A percentile compares a stretch with the other conserved stretches of the same genome.
Conservation (phyloP, 176 grass and related monocot genomes). For the Eragrostis nindensis region DNA sequence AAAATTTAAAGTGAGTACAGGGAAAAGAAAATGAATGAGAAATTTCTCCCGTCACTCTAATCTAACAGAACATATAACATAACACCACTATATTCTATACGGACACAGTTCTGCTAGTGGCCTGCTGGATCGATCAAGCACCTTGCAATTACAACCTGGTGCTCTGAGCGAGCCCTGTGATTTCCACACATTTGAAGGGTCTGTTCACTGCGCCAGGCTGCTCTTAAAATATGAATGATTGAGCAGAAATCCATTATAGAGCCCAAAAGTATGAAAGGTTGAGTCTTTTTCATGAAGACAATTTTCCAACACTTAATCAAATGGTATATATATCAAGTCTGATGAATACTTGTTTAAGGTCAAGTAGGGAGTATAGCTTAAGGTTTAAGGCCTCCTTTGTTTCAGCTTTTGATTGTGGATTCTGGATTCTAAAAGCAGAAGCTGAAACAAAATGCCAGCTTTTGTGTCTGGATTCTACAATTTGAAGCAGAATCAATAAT, state of each 20-base stretch:
- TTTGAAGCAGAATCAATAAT: no score
- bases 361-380: no score
- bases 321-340: not conserved
- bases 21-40: not conserved
- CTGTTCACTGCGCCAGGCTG: not conserved
- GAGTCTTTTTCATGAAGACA: not conserved
- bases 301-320: slow-evolving; percentile 17
- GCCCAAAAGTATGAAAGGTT: not conserved
- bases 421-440: no score
- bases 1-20: slow-evolving; percentile 3
- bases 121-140: not conserved
- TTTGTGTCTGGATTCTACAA: no score
- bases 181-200: not conserved
- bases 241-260: slow-evolving; percentile 12
- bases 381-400: no score
- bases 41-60: not conserved
- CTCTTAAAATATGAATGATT: not conserved
- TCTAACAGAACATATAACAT: not conserved
- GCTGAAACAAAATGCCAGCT: no score
- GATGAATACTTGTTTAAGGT: slow-evolving; percentile 13
- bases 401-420: no score
- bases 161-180: not conserved
- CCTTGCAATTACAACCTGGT: not conserved
- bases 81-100: not conserved
- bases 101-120: not conserved